These are phyloP conservation scores for Rhizophagus prolifer DNA, from an alignment of 192 early-diverging fungal species.

Conservation along the genomic window DNA sequence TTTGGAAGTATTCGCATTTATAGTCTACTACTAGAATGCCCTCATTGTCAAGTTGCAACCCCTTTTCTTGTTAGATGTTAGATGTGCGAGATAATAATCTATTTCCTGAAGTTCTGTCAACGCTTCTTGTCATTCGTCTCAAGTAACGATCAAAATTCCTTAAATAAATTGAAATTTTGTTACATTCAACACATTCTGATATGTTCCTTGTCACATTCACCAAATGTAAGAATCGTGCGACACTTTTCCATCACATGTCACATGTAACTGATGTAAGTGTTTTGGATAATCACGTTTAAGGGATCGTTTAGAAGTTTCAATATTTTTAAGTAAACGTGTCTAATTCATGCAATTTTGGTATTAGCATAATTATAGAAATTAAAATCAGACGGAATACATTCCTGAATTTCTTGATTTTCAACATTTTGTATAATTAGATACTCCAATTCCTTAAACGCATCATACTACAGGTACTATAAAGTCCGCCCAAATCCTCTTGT, in stretches of 20 bases:
- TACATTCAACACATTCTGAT: neutral
- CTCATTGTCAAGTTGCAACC: neutral
- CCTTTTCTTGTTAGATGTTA: neutral
- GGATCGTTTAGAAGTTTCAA: neutral
- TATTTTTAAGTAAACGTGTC: neutral
- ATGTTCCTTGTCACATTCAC: neutral
- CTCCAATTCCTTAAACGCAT: neutral
- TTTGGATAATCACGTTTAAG: neutral
- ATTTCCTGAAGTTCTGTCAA: neutral
- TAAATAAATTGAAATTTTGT: neutral
- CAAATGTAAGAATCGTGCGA: neutral
- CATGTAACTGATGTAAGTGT: constrained; percentile 1
- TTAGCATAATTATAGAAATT: neutral
- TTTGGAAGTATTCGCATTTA: neutral
- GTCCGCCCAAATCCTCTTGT: neutral
- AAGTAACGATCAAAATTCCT: neutral
- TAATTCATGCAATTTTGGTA: neutral
- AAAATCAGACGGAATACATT: neutral
- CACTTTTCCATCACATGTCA: neutral
- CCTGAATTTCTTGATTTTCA: neutral
- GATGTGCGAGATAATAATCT: neutral
- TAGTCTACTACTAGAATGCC: neutral
- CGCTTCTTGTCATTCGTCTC: neutral
- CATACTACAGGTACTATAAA: neutral
- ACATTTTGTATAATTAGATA: constrained; percentile 1